A percentile compares a stretch with the other conserved stretches of the same genome.
Evolutionary conservation across 78 protist genomes (phyloP).

Genomic region (Dictyostelium capitatum): DNA sequence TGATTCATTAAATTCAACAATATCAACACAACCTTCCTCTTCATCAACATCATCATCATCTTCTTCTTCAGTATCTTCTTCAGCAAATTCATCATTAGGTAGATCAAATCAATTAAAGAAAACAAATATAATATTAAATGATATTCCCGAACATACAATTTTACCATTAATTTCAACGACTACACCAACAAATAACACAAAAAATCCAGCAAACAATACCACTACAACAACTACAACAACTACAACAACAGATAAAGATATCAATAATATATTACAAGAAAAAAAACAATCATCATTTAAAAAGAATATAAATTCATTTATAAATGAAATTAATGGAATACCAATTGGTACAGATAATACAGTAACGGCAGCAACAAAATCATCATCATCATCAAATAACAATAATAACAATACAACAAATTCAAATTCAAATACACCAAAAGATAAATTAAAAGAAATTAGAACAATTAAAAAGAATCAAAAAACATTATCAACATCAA

Average conservation of each 20-base stretch:
- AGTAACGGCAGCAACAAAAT: background rate
- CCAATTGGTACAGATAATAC: background rate
- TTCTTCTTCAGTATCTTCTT: background rate
- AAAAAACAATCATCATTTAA: conserved; percentile 26
- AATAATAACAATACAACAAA: background rate
- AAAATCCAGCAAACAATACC: background rate
- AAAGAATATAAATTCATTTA: conserved; percentile 29
- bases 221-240: background rate
- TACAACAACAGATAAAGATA: background rate
- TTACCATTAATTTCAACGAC: background rate
- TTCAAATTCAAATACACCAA: background rate
- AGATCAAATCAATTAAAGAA: conserved; percentile 15
- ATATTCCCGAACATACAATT: conserved; percentile 6
- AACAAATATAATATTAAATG: conserved; percentile 15
- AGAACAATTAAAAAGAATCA: conserved; percentile 22
- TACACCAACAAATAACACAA: background rate
- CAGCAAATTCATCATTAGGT: background rate
- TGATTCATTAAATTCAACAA: background rate
- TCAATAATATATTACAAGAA: background rate
- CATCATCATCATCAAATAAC: background rate
- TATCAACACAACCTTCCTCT: background rate
- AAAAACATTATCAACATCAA: background rate
- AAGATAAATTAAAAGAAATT: conserved; percentile 16
- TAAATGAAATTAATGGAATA: conserved; percentile 5
- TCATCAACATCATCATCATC: background rate